Percentiles rank a stretch among this genome's conserved stretches.
Evolutionary conservation across 768 basidiomycete species (phyloP).

Genomic region (Mycena capillaripes): DNA sequence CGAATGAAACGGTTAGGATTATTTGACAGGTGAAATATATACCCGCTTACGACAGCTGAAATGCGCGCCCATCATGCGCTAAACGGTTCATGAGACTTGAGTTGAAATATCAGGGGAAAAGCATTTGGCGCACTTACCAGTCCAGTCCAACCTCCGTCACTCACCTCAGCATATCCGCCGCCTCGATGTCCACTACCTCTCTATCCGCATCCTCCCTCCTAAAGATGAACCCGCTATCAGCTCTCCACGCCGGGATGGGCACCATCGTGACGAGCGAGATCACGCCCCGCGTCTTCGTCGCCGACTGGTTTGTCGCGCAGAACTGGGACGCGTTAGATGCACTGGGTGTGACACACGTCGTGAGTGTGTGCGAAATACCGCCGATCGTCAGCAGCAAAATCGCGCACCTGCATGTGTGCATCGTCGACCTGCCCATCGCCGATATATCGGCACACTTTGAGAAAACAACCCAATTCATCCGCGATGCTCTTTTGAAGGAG

Average conservation of each 20-base stretch:
- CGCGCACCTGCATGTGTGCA: conserved; percentile 29
- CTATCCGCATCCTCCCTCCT: conserved; percentile 13
- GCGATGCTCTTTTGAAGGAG: conserved; percentile 54
- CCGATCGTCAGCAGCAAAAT: conserved; percentile 43
- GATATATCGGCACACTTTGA: conserved; percentile 60
- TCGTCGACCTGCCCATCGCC: conserved; percentile 54
- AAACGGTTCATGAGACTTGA: background rate
- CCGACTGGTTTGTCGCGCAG: conserved; percentile 56
- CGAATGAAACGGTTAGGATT: too few relatives aligned
- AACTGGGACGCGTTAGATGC: conserved; percentile 48
- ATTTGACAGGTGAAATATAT: background rate
- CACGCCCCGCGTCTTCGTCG: conserved; percentile 61
- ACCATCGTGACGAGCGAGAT: conserved; percentile 45
- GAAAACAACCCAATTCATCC: conserved; percentile 62
- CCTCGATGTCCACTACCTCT: background rate
- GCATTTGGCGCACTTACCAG: background rate
- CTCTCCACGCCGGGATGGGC: conserved; percentile 28
- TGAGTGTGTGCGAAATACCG: conserved; percentile 58
- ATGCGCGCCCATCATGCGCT: background rate
- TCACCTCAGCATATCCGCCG: background rate
- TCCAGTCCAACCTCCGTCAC: too few relatives aligned
- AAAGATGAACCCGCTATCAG: conserved; percentile 18
- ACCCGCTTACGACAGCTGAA: background rate
- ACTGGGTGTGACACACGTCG: conserved; percentile 66
- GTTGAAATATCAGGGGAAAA: background rate